A percentile compares a stretch with the other conserved stretches of the same genome.
phyloP scores from a whole-genome alignment of 768 basidiomycete species.

The Mycena rebaudengoi region DNA sequence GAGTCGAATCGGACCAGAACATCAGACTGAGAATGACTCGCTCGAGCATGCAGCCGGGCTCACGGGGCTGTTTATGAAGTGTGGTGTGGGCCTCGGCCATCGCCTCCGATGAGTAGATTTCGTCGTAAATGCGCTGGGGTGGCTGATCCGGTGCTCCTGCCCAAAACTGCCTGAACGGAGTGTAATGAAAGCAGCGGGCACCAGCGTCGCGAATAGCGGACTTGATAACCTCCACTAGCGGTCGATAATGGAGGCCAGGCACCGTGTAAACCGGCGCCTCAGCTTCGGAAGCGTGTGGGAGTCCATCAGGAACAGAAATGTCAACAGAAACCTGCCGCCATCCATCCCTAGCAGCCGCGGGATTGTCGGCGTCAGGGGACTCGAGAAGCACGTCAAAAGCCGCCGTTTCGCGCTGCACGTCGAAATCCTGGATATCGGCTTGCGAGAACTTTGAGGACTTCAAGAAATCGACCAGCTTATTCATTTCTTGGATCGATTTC shows the following conservation, averaged over 20 bases:
- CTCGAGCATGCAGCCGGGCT: neutral
- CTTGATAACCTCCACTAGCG: slow-evolving; percentile 27
- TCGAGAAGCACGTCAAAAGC: too few species aligned
- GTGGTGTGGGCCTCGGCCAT: slow-evolving; percentile 17
- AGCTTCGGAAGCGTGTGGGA: slow-evolving; percentile 21
- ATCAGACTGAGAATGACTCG: slow-evolving; percentile 35
- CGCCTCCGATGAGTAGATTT: slow-evolving; percentile 26
- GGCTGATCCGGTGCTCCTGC: neutral
- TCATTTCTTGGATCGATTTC: neutral
- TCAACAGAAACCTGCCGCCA: too few species aligned
- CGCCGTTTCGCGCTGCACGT: neutral
- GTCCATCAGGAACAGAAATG: too few species aligned
- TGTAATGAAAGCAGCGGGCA: slow-evolving; percentile 21
- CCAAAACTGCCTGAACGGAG: slow-evolving; percentile 25
- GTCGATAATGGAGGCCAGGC: slow-evolving; percentile 23
- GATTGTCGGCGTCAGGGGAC: too few species aligned
- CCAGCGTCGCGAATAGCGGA: neutral
- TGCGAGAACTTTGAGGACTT: neutral
- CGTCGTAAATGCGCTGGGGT: slow-evolving; percentile 20
- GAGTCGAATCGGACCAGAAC: slow-evolving; percentile 46
- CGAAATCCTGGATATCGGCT: neutral
- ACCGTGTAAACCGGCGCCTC: slow-evolving; percentile 12
- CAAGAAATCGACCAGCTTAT: slow-evolving; percentile 16
- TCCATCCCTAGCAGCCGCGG: too few species aligned
- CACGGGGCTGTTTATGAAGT: slow-evolving; percentile 18